Evolutionary conservation across 805 yeast genomes (phyloP).

Genomic region (Ascoidea asiatica): DNA sequence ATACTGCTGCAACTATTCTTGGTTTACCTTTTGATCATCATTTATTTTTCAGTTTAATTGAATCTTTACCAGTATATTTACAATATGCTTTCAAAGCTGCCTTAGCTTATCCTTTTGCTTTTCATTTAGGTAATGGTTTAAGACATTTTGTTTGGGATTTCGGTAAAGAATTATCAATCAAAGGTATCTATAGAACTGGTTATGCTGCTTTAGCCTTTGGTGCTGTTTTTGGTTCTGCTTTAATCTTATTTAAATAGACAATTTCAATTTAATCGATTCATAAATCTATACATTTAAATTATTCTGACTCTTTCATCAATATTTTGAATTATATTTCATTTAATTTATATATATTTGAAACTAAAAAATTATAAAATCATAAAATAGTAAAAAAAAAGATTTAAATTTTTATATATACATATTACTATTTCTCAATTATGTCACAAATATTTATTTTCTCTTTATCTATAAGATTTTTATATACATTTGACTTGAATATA

Average conservation of each 20-base stretch:
- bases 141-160: slow-evolving; percentile 94
- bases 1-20: slow-evolving; percentile 53
- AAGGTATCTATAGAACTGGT: slow-evolving; percentile 90
- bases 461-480: slow-evolving; percentile 3
- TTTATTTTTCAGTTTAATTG: slow-evolving; percentile 37
- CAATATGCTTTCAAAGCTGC: slow-evolving; percentile 56
- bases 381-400: too few species aligned
- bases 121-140: slow-evolving; percentile 76
- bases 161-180: slow-evolving; percentile 64
- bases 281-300: neutral
- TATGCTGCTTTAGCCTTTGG: slow-evolving; percentile 64
- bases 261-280: slow-evolving; percentile 13
- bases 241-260: slow-evolving; percentile 27
- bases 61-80: slow-evolving; percentile 48
- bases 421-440: too few species aligned
- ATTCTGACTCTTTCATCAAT: too few species aligned
- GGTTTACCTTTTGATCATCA: slow-evolving; percentile 47
- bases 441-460: slow-evolving; percentile 2
- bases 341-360: too few species aligned
- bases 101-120: slow-evolving; percentile 73
- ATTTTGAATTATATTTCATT: too few species aligned
- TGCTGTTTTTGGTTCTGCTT: slow-evolving; percentile 16
- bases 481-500: neutral
- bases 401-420: too few species aligned
- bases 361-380: too few species aligned